phyloP scores from a whole-genome alignment of 495 filamentous ascomycete species.

The Elaphomyces granulatus region DNA sequence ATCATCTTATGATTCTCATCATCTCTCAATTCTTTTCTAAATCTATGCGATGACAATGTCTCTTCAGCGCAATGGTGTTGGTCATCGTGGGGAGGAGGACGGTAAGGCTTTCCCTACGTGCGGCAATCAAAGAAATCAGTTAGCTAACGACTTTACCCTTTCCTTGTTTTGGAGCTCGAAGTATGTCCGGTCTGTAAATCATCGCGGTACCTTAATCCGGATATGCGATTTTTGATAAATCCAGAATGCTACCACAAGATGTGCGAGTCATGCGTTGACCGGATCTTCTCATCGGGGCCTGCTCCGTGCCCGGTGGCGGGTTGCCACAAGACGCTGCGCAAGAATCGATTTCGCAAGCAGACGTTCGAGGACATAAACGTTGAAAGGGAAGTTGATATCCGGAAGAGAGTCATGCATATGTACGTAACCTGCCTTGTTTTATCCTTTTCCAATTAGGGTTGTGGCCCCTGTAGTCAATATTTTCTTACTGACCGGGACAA shows the following conservation, averaged over 20 bases:
- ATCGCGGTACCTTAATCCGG: conserved; percentile 80
- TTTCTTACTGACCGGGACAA: too few species aligned
- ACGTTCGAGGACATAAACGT: conserved; percentile 84
- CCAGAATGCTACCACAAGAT: conserved; percentile 98
- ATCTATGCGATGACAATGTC: conserved; percentile 15
- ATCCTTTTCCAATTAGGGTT: too few species aligned
- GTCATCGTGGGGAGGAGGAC: conserved; percentile 35
- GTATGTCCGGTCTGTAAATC: conserved; percentile 96
- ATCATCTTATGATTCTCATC: too few species aligned
- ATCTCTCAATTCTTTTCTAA: too few species aligned
- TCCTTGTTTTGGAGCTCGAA: conserved; percentile 33
- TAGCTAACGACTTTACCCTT: too few species aligned
- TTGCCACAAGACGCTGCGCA: conserved; percentile 73
- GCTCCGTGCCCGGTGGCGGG: conserved; percentile 80
- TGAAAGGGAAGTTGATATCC: conserved; percentile 89
- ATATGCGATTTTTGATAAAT: conserved; percentile 90
- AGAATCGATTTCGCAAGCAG: conserved; percentile 66
- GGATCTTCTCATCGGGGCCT: conserved; percentile 82
- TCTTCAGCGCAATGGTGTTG: conserved; percentile 18
- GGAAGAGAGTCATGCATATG: conserved; percentile 62
- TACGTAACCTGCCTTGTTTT: conserved; percentile 18
- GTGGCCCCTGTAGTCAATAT: too few species aligned
- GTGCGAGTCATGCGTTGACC: conserved; percentile 88
- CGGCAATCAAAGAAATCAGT: conserved; percentile 1
- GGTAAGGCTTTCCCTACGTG: conserved; percentile 19